Conservation (phyloP, 306 rosid species). For the Leucaena leucocephala region DNA sequence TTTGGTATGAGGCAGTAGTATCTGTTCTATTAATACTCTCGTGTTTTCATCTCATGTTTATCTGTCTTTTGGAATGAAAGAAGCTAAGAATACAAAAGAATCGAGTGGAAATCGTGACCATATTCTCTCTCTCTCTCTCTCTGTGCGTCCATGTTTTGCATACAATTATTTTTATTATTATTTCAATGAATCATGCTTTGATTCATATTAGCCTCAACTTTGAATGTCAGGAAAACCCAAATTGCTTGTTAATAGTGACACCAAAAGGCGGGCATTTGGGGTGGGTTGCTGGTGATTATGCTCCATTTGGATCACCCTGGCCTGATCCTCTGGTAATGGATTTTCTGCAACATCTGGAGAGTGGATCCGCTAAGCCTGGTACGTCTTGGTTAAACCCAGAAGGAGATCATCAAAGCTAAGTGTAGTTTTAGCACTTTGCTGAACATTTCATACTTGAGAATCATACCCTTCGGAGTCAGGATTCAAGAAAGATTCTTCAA, state of each 20-base stretch:
- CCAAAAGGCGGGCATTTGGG: constrained; percentile 95
- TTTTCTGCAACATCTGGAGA: constrained; percentile 73
- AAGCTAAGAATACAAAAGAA: neutral
- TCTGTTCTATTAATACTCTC: neutral
- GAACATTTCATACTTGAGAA: neutral
- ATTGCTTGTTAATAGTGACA: constrained; percentile 87
- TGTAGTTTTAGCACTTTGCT: constrained; percentile 33
- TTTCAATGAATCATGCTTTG: neutral
- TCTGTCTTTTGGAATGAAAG: neutral
- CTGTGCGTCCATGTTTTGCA: neutral
- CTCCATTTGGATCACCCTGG: constrained; percentile 93
- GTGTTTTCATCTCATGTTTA: neutral
- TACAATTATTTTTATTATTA: neutral
- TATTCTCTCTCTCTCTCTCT: neutral
- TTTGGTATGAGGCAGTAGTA: neutral
- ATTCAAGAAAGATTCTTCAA: no score
- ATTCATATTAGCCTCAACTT: constrained; percentile 11
- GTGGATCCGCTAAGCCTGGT: constrained; percentile 35
- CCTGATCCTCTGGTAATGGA: constrained; percentile 81
- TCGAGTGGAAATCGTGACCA: neutral
- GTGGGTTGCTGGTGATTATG: constrained; percentile 88
- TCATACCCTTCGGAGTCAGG: neutral
- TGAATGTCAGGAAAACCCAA: constrained; percentile 71
- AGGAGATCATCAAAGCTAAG: constrained; percentile 19
- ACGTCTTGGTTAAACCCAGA: constrained; percentile 28